phyloP scores from a whole-genome alignment of 73 alveolate genomes.

The Paraurostyla sp. region DNA sequence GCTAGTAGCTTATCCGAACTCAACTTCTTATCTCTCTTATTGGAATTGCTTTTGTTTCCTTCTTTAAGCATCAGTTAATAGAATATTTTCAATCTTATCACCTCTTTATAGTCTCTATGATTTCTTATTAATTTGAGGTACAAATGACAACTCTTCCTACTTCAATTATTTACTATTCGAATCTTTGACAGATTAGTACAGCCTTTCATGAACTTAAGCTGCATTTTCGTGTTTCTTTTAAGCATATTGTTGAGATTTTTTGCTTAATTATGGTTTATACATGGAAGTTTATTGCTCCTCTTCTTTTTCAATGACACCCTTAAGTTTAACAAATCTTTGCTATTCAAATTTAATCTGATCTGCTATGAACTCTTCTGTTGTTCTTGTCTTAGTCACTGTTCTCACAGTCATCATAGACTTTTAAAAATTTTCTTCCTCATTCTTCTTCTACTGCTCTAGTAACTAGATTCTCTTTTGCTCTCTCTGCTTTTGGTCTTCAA shows the following conservation, averaged over 20 bases:
- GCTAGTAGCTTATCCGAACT: neutral
- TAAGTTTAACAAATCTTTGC: slow-evolving; percentile 16
- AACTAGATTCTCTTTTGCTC: neutral
- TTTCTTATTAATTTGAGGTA: slow-evolving; percentile 5
- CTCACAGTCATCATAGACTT: slow-evolving; percentile 20
- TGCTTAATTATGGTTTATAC: slow-evolving; percentile 42
- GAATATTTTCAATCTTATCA: neutral
- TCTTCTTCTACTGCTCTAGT: slow-evolving; percentile 9
- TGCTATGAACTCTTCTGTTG: slow-evolving; percentile 40
- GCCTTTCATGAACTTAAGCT: slow-evolving; percentile 26
- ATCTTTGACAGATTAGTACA: slow-evolving; percentile 1
- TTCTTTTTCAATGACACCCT: neutral
- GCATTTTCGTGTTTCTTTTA: slow-evolving; percentile 4
- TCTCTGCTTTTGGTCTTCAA: slow-evolving; percentile 35
- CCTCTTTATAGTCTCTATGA: slow-evolving; percentile 9
- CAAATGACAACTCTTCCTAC: neutral
- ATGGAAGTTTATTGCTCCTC: neutral
- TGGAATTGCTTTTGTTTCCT: neutral
- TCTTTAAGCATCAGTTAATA: slow-evolving; percentile 3
- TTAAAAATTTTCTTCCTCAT: neutral
- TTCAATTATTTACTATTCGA: neutral
- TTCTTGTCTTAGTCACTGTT: neutral
- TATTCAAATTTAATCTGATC: slow-evolving; percentile 41
- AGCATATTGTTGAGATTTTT: neutral
- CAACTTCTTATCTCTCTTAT: neutral